Evolutionary conservation across 345 rosid genomes (phyloP), one percentile per base, ranked within the genome.

Genomic region (Abelmoschus esculentus): DNA sequence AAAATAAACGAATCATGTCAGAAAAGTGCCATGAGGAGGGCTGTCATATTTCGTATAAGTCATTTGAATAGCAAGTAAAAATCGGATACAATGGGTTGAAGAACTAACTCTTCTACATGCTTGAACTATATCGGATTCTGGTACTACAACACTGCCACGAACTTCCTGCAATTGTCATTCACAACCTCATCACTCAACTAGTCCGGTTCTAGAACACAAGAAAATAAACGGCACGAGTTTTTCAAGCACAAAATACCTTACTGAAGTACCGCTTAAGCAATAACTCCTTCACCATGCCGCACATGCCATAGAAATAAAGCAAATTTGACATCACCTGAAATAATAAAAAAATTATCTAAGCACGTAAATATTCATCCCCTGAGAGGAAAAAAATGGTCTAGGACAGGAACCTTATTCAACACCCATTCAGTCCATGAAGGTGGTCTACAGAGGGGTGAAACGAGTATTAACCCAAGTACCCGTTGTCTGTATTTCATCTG

Each of bases 401-500:
- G 73, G 61, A 62, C 59, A 74, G 63, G 28, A 64, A 92, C 98
- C 96, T 92, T 92, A 73, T 90, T 90, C 74, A 75, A 84, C 62
- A 92, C 72, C 98, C 98, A 92, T 82, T 86, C 98, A 52, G 96
- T 81, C 98, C 98, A 96, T 32, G 99, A 92, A 52, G 99, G 98
- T 17, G 89, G 84, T 77, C 81, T 84, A 87, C 97, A 92, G 69
- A 96, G 81, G 56, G 99, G 99, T 77, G 99, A 92, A 65, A 96
- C 83, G 66, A 96, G 96, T 78, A 96, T 92, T 72, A 96, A 78
- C 18, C 99, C 99, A 73, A 83, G 73, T 64, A 90, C 99, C 53
- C 93, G 90, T 70, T 89, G 90, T 79, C 88, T 84, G 77, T 96
- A 85, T 81, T 90, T 92, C 91, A 90, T 78, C 99, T 96, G 85